These are phyloP conservation scores for Sordaria brevicollis DNA, from an alignment of 495 filamentous ascomycete species.

Conservation along the genomic window DNA sequence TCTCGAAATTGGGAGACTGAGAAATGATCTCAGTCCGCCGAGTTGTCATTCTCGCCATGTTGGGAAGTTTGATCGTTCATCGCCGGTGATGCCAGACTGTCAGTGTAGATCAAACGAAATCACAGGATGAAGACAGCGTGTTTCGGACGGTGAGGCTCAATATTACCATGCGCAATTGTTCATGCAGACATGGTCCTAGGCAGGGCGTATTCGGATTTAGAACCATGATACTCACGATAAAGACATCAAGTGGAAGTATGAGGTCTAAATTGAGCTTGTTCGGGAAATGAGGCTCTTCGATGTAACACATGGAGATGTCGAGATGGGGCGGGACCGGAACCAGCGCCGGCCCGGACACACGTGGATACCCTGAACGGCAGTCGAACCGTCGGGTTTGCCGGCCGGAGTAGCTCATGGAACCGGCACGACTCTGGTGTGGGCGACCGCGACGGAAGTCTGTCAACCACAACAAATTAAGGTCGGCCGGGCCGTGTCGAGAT, in stretches of 20 bases:
- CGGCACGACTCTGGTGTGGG: not conserved
- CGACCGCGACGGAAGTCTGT: not conserved
- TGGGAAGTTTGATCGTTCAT: not conserved
- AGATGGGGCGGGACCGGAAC: not conserved
- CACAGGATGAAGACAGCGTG: not conserved
- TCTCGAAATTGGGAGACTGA: not conserved
- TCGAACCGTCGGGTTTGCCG: not conserved
- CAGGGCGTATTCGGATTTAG: not conserved
- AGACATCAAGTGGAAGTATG: not conserved
- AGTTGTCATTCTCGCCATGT: not conserved
- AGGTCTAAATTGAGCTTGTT: not conserved
- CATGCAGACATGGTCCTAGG: not conserved
- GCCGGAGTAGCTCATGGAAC: not conserved
- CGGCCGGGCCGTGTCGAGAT: not conserved
- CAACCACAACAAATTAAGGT: not conserved
- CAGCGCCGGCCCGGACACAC: not conserved
- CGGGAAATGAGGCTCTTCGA: not conserved
- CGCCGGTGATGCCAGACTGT: not conserved
- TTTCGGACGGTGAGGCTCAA: not conserved
- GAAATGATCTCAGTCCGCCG: not conserved
- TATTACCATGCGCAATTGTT: not conserved
- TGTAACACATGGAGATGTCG: not conserved
- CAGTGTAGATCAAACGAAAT: not conserved
- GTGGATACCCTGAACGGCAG: not conserved
- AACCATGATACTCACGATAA: not conserved